Base-by-base conservation (phyloP, 2,329 filamentous ascomycete genomes). In the Fusarium sp. region DNA sequence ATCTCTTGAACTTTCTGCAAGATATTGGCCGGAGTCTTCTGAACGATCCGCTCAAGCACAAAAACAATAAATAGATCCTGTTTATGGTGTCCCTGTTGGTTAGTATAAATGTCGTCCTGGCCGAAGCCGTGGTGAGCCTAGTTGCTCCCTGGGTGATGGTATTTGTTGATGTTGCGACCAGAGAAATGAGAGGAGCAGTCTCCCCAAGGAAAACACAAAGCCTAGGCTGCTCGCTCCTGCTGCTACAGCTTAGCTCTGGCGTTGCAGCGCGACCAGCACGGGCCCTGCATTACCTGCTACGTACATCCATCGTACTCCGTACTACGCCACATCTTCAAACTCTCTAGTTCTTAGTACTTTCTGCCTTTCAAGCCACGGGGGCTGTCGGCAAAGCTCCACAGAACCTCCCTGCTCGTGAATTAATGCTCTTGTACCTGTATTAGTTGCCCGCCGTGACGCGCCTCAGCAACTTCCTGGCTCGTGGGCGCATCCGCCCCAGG, bases 131-230 rank as follows among this genome's bases (percentile, higher is more conserved):
- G 71, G 71, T 64, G 58, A 73, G 70, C 72, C 62, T 66, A 65
- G 71, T 72, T 73, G 75, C 74, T 75, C 70, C 71, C 71, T 63
- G 67, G 49, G 60, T 65, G 53, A 55, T 66, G 53, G 54, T 64
- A 50, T 68, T 75, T 79, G 77, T 79, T 78, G 76, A 79, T 69
- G 75, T 73, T 60, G 56, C 51, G 58, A 62, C 45, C 41, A 50
- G 32, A 47, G 62, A 56, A 58, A 63, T 65, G 64, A 71, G 50
- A 43, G 67, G 53, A 70, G 47, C 22, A 23, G 50, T 52, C 57
- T 57, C 66, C 64, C 60, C 55, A 53, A 65, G 51, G 61, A 75
- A 73, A 75, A 74, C 71, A 74, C 44, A 60, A 52, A 43, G 56
- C 44, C 32, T 23, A 23, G 46, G 32, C 48, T 33, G 30, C 39